A percentile compares a stretch with the other conserved stretches of the same genome.
Evolutionary conservation across 345 rosid genomes (phyloP).

Genomic region (Melaleuca alternifolia): DNA sequence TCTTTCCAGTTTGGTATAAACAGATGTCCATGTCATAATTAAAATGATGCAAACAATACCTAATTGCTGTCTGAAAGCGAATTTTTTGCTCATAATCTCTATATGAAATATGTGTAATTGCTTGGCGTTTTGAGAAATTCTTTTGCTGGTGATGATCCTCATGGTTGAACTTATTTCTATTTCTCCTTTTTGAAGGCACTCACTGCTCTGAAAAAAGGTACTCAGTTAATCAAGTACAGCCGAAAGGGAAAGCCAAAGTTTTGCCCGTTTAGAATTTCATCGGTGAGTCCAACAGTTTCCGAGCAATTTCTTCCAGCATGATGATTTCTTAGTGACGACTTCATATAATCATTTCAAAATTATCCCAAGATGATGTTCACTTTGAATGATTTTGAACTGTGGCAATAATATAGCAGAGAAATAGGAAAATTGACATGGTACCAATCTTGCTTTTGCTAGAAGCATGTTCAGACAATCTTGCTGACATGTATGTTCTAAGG

Average conservation of each 20-base stretch:
- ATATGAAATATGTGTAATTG: neutral
- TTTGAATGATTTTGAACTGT: neutral
- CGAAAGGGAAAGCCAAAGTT: slow-evolving; percentile 92
- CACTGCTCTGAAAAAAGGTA: slow-evolving; percentile 65
- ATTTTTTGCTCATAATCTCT: neutral
- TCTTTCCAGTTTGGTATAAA: neutral
- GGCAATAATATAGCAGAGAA: neutral
- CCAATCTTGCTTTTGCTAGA: neutral
- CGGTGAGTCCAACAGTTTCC: slow-evolving; percentile 27
- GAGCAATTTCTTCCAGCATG: neutral
- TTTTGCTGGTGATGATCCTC: neutral
- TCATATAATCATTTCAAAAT: neutral
- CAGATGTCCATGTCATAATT: neutral
- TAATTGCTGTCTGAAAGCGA: neutral
- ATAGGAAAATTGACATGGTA: neutral
- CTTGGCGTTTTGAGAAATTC: neutral
- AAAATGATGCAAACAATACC: neutral
- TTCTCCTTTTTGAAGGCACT: slow-evolving; percentile 61
- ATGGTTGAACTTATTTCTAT: neutral
- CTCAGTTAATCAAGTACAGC: slow-evolving; percentile 83
- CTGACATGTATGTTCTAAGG: neutral
- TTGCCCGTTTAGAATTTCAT: slow-evolving; percentile 62
- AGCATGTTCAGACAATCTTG: neutral
- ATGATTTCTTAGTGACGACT: neutral
- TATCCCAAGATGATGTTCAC: neutral